Evolutionary conservation across 257 asterid species (phyloP), one percentile per base, ranked within the genome.

Genomic region (Fraxinus cuspidata): DNA sequence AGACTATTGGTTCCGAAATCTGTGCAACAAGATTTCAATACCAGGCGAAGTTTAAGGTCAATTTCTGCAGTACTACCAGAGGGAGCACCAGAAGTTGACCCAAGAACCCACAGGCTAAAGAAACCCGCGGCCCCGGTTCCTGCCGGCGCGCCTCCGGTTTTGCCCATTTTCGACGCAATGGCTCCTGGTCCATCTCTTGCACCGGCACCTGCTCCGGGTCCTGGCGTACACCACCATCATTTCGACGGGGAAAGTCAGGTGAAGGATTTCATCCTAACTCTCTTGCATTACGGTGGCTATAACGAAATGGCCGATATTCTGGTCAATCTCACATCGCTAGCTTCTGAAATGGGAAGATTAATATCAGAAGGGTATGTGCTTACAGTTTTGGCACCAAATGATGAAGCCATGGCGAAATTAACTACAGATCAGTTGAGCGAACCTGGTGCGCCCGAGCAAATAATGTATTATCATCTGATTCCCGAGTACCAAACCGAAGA

Each of bases 401-500:
- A 95, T 70, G 99, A 95, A 73, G 99, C 99, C 19, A 93, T 95
- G 99, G 97, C 98, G 19, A 95, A 95, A 78, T 38, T 95, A 0
- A 90, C 94, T 1, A 88, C 97, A 1, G 99, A 95, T 83, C 97
- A 90, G 56, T 31, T 95, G 78, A 88, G 93, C 13, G 99, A 95
- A 53, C 97, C 99, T 0, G 99, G 97, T 3, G 95, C 99, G 7
- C 98, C 98, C 78, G 99, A 95, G 89, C 97, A 90, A 53, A 95
- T 95, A 21, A 89, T 94, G 85, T 94, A 94, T n/a, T 94, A 90
- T 27, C 98, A 94, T 82, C 2, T 94, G 31, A 80, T 95, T 3
- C 97, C 99, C 0, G 99, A 95, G 87, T 95, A 95, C 25, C 98
- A 95, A 47, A 93, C 98, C 5, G 99, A 95, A 71, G 99, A 95